These are phyloP conservation scores for Aspergillus neoniger DNA, from an alignment of 2,329 filamentous ascomycete genomes.

Conservation along the genomic window DNA sequence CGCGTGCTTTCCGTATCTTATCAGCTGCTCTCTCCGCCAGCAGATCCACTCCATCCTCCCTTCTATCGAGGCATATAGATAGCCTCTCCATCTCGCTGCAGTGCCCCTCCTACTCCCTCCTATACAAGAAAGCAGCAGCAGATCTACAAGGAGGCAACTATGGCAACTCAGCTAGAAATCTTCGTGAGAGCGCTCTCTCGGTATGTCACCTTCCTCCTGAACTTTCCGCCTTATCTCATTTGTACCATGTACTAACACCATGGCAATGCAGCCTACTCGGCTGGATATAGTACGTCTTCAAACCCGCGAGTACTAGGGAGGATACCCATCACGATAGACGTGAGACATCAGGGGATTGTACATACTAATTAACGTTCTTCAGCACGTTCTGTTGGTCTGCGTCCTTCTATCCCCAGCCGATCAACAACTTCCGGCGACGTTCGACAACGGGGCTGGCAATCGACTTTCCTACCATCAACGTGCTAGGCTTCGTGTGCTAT, in stretches of 20 bases:
- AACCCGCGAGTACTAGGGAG: background rate
- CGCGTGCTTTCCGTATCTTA: slow-evolving; percentile 8
- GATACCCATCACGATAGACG: background rate
- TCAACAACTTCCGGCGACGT: slow-evolving; percentile 74
- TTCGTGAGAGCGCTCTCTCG: slow-evolving; percentile 46
- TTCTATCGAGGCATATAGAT: background rate
- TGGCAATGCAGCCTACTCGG: slow-evolving; percentile 62
- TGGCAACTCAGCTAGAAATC: slow-evolving; percentile 36
- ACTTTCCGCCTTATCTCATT: background rate
- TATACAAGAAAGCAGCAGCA: background rate
- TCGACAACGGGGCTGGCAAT: slow-evolving; percentile 82
- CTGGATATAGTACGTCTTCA: slow-evolving; percentile 64
- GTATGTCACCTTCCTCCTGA: slow-evolving; percentile 29
- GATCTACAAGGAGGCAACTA: slow-evolving; percentile 9
- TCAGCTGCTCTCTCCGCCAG: slow-evolving; percentile 7
- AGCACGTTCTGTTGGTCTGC: slow-evolving; percentile 73
- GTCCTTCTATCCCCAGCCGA: slow-evolving; percentile 89
- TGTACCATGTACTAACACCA: slow-evolving; percentile 21
- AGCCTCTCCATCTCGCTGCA: background rate
- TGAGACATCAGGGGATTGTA: background rate
- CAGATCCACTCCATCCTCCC: slow-evolving; percentile 2
- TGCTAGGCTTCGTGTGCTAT: slow-evolving; percentile 67
- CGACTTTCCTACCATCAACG: slow-evolving; percentile 77
- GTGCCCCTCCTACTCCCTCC: background rate
- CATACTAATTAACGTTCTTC: slow-evolving; percentile 6